Evolutionary conservation across 305 asterid species (phyloP).

Genomic region (Fraxinus floribunda): DNA sequence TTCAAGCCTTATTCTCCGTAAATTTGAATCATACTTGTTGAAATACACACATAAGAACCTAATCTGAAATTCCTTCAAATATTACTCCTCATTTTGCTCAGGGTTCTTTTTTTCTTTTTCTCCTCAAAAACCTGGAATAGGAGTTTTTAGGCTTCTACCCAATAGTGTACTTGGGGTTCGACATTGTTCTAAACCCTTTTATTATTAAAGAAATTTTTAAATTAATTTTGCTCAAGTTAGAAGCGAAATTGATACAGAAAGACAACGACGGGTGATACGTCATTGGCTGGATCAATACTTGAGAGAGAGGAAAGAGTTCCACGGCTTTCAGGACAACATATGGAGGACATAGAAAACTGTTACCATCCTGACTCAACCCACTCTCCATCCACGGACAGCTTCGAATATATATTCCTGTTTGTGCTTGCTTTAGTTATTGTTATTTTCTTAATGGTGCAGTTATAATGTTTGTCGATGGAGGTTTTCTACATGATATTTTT

Average conservation of each 20-base stretch:
- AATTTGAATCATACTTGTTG: not conserved
- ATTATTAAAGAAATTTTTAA: not conserved
- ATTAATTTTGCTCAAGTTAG: not conserved
- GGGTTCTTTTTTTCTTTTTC: no score
- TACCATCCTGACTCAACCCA: not conserved
- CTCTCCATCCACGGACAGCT: not conserved
- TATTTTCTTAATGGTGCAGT: not conserved
- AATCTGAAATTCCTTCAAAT: not conserved
- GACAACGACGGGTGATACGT: not conserved
- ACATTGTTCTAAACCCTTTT: not conserved
- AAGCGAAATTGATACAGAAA: not conserved
- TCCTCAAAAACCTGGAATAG: not conserved
- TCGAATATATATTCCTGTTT: not conserved
- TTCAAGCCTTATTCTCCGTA: not conserved
- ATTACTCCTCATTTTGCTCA: not conserved
- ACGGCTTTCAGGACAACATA: not conserved
- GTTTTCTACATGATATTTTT: no score
- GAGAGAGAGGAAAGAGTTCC: not conserved
- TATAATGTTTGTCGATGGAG: no score
- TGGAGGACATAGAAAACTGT: not conserved
- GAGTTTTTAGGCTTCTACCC: not conserved
- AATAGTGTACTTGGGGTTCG: not conserved
- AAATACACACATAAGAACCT: not conserved
- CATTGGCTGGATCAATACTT: not conserved
- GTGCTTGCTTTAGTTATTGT: not conserved